Percentiles rank a stretch among this genome's conserved stretches.
These are phyloP conservation scores for Bipolaris gigantea DNA, from an alignment of 2,329 filamentous ascomycete genomes.

Conservation along the genomic window DNA sequence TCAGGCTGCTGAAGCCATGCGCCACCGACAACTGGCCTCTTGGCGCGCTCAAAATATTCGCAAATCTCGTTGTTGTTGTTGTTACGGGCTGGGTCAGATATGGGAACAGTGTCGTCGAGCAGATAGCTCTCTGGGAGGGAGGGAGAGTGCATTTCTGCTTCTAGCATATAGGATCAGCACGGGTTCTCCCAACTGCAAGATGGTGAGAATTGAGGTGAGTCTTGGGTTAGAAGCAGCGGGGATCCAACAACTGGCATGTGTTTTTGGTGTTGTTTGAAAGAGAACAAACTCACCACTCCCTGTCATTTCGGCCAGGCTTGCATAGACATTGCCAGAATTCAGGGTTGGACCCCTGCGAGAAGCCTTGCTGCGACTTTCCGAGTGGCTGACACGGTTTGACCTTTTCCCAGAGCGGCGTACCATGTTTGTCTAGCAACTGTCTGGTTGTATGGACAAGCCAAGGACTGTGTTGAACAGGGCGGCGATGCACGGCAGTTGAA, in stretches of 20 bases:
- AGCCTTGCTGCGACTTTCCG: conserved; percentile 2
- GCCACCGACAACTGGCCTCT: conserved; percentile 24
- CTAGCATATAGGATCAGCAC: conserved; percentile 14
- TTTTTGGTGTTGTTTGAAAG: not conserved
- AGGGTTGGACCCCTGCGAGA: not conserved
- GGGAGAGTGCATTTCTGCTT: conserved; percentile 22
- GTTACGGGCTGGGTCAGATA: conserved; percentile 6
- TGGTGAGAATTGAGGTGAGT: not conserved
- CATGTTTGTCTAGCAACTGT: conserved; percentile 13
- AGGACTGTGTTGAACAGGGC: not conserved
- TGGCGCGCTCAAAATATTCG: conserved; percentile 27
- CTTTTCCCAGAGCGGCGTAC: conserved; percentile 2
- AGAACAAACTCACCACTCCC: conserved; percentile 14
- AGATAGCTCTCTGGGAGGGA: conserved; percentile 14
- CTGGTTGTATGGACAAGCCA: not conserved
- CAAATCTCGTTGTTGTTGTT: conserved; percentile 35
- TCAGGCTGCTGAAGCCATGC: conserved; percentile 51
- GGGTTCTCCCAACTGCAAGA: not conserved
- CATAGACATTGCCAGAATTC: conserved; percentile 12
- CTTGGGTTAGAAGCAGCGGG: not conserved
- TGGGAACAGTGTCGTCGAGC: conserved; percentile 19
- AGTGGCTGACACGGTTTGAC: conserved; percentile 4
- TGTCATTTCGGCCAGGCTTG: conserved; percentile 1
- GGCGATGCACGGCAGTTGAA: not conserved
- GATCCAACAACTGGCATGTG: not conserved